Evolutionary conservation across 495 filamentous ascomycete genomes (phyloP), one percentile per base, ranked within the genome.

Genomic region (Aspergillus sparsus): DNA sequence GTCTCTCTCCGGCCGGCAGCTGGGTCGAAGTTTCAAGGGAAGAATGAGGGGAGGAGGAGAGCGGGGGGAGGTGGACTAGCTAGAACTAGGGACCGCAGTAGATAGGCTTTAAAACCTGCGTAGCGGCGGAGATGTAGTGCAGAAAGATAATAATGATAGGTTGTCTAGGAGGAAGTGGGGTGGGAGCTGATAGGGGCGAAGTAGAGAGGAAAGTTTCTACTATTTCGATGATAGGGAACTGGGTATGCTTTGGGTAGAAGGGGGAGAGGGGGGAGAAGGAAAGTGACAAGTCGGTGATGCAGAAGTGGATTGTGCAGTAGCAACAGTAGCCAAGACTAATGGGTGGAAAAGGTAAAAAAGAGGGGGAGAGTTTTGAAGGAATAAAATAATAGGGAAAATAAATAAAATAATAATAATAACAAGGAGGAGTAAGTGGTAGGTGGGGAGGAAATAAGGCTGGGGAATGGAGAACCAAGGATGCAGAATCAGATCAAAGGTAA

Each of bases 361-460:
- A 44, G 42, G 42, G 61, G 57, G 54, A 62, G 64, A 18, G 37
- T 56, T n/a, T 45, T 55, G 5, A 31, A 9, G 53, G 61, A 56
- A 56, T 51, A 52, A 56, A 44, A 61, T n/a, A 45, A 33, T 34
- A 41, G 12, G 31, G 15, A 36, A 32, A n/a, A 56, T 42, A 36
- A 62, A 62, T 59, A 59, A 59, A 62, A 57, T 59, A 58, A 58
- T 50, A 59, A 60, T 46, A 53, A 41, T 59, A 54, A 60, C 54
- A 60, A 60, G 53, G 49, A 50, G 52, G 32, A 33, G 41, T 32
- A 49, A 50, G 4, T 34, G 54, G 49, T 60, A 47, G 41, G 57
- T 36, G 57, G 49, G 39, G 57, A 47, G 55, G 44, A 35, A 47
- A 53, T 36, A 32, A 47, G 57, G 49, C 49, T 54, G 58, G 58